Evolutionary conservation across 176 grass and related monocot genomes (phyloP).

Genomic region (Juncus inflexus): DNA sequence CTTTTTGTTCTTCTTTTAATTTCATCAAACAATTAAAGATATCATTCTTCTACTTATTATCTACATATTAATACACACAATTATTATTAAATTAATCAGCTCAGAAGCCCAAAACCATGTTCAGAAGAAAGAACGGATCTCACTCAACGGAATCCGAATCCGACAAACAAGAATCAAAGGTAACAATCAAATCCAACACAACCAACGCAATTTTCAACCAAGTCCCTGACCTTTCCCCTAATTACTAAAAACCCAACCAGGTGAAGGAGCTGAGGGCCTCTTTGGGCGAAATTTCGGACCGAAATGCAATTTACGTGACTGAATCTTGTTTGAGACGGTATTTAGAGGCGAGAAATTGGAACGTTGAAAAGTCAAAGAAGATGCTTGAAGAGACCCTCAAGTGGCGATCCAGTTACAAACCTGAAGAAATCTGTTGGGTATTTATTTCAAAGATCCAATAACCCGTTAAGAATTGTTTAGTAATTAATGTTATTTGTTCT

Average conservation of each 20-base stretch:
- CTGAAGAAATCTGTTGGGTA: conserved; percentile 81
- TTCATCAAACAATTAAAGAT: no score
- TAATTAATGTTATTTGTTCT: not conserved
- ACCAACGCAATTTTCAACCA: not conserved
- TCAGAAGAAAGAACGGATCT: conserved; percentile 45
- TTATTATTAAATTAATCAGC: no score
- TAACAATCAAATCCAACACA: conserved; percentile 12
- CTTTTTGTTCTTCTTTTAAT: not conserved
- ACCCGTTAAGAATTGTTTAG: not conserved
- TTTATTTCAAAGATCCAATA: conserved; percentile 7
- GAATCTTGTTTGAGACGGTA: conserved; percentile 64
- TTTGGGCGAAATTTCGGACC: conserved; percentile 47
- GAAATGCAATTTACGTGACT: conserved; percentile 40
- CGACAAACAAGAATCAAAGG: conserved; percentile 54
- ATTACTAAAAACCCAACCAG: conserved; percentile 27
- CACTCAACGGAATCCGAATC: conserved; percentile 33
- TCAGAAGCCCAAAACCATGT: conserved; percentile 40
- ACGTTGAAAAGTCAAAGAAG: conserved; percentile 59
- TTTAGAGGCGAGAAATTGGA: conserved; percentile 71
- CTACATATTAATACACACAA: no score
- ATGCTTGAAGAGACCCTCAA: conserved; percentile 83
- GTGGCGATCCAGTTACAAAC: conserved; percentile 69
- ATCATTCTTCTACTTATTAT: no score
- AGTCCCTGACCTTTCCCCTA: conserved; percentile 18
- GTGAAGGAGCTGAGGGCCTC: conserved; percentile 58